These are phyloP conservation scores for Dimocarpus longan DNA, from an alignment of 345 rosid species.

Conservation along the genomic window DNA sequence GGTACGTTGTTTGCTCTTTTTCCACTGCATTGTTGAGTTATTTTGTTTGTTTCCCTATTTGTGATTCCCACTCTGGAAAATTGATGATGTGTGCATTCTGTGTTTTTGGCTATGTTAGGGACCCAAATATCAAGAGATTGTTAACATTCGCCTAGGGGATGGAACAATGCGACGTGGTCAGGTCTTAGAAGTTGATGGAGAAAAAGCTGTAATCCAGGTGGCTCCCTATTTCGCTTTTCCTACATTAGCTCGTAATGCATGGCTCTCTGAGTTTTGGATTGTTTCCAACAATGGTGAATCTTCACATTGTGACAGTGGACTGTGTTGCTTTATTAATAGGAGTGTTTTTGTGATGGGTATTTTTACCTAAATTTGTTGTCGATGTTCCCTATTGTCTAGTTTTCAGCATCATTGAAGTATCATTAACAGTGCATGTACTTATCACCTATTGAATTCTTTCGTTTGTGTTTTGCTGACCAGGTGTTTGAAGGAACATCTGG, in stretches of 20 bases:
- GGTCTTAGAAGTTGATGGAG: slow-evolving; percentile 97
- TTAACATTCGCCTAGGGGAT: slow-evolving; percentile 90
- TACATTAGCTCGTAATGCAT: neutral
- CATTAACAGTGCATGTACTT: neutral
- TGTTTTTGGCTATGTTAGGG: slow-evolving; percentile 52
- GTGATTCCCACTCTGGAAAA: neutral
- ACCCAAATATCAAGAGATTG: slow-evolving; percentile 97
- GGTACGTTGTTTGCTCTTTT: slow-evolving; percentile 41
- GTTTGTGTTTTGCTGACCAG: slow-evolving; percentile 35
- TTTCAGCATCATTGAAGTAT: neutral
- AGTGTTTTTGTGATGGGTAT: neutral
- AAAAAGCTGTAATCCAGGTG: slow-evolving; percentile 98
- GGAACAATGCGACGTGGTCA: slow-evolving; percentile 95
- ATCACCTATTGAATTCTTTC: neutral
- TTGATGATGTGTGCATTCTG: neutral
- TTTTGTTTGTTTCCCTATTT: neutral
- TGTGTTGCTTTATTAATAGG: neutral
- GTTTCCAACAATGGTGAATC: neutral
- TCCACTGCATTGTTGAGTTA: neutral
- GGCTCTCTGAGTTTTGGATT: neutral
- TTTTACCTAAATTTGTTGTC: neutral
- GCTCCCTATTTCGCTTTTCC: neutral
- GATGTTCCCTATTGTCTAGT: neutral
- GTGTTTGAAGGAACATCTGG: slow-evolving; percentile 98
- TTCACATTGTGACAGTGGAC: neutral